Conservation (phyloP, 306 rosid species). For the Vachellia collinsii region DNA sequence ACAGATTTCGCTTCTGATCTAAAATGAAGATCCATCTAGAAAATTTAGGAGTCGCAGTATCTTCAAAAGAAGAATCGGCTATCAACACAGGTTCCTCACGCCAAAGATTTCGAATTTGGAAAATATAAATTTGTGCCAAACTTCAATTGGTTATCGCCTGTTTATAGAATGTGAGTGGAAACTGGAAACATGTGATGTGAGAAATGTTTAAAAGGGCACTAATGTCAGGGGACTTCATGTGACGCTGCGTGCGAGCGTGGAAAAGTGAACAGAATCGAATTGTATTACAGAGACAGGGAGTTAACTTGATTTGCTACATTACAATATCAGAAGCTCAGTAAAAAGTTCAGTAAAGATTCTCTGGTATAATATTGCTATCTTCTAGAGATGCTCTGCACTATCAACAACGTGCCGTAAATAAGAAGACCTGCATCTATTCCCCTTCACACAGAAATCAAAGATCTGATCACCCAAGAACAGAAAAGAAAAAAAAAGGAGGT, state of each 20-base stretch:
- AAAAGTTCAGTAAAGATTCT: slow-evolving; percentile 9
- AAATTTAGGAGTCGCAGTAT: not conserved
- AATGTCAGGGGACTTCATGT: not conserved
- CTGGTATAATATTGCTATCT: slow-evolving; percentile 2
- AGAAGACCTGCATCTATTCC: not conserved
- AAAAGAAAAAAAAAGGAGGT: too few species aligned
- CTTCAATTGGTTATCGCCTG: not conserved
- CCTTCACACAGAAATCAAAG: not conserved
- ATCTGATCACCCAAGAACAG: not conserved
- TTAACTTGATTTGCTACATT: not conserved
- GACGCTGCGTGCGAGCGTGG: not conserved
- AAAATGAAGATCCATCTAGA: too few species aligned
- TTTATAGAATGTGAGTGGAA: not conserved
- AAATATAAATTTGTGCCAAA: not conserved
- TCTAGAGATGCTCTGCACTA: not conserved
- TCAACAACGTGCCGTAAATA: not conserved
- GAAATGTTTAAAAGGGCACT: not conserved
- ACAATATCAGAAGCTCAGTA: not conserved
- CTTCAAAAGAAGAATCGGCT: not conserved
- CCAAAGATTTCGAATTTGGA: not conserved
- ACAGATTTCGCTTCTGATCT: too few species aligned
- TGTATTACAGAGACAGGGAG: not conserved
- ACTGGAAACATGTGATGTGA: not conserved
- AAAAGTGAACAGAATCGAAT: slow-evolving; percentile 10
- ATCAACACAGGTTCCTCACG: not conserved